Base-by-base conservation (phyloP, 768 basidiomycete species). In the Plicaturopsis crispa region DNA sequence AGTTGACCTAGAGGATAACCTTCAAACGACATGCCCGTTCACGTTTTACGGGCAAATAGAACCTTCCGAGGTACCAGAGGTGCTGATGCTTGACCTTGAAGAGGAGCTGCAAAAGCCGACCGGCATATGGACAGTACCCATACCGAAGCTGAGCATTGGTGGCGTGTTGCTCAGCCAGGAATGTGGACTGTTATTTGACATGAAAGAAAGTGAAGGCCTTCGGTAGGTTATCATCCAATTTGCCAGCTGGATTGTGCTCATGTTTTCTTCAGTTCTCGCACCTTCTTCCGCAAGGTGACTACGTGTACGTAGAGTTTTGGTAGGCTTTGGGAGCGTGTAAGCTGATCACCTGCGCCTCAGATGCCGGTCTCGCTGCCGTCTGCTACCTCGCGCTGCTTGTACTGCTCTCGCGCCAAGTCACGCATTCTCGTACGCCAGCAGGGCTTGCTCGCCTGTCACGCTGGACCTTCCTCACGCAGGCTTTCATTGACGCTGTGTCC, bases 401-500 rank as follows among this genome's bases (percentile, higher is more conserved):
- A 5, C 61, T 92, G 5, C 73, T 85, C 26, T 72, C 79, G 23
- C 77, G 83, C 11, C 89, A 96, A 61, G 77, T 79, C 46, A 74
- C 81, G 42, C 67, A 63, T 21, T 85, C 83, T 44, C 74, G 84
- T 14, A 89, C 84, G 4, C 87, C 89, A 1, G 79, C 84, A 2
- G 78, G 80, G 4, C 68, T 93, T 12, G 75, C 83, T 4, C 77
- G 84, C 12, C 69, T 92, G 6, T 93, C 89, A 2, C 66, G 84
- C 5, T 91, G 86, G 82, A 76, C 81, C 1, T 89, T 93, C 54
- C 66, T 90, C 16, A 62, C 79, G 5, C 88, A 92, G 57, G 74
- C 82, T 4, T 73, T 80, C 1, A 72, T 87, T 14, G 91, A 96
- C 52, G 75, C 84, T 0, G 78, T 90, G 31, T 78, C 85, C 1